phyloP scores from a whole-genome alignment of 129 eudicot species.

The Daucus carota region DH1_v3.0 NC_030382.2:42421001-42421500 shows the following conservation, averaged over 20 bases:
- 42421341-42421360: slow-evolving; percentile 90
- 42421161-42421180: slow-evolving; percentile 42
- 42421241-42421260: slow-evolving; percentile 31
- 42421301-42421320: slow-evolving; percentile 75
- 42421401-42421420: slow-evolving; percentile 10
- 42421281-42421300: slow-evolving; percentile 73
- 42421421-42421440: not conserved
- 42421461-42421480: not conserved
- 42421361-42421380: slow-evolving; percentile 56
- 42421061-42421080: slow-evolving; percentile 67
- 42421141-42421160: slow-evolving; percentile 51
- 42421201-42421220: slow-evolving; percentile 45
- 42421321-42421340: slow-evolving; percentile 78
- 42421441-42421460: slow-evolving; percentile 6
- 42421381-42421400: slow-evolving; percentile 46
- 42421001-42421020: slow-evolving; percentile 58
- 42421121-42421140: slow-evolving; percentile 54
- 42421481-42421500: not conserved
- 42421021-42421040: slow-evolving; percentile 72
- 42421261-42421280: slow-evolving; percentile 37
- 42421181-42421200: slow-evolving; percentile 47
- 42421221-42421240: slow-evolving; percentile 49
- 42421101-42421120: slow-evolving; percentile 52
- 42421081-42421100: slow-evolving; percentile 40
- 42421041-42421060: slow-evolving; percentile 58